Percentiles rank a stretch among this genome's conserved stretches.
phyloP scores from a whole-genome alignment of 2,329 filamentous ascomycete species.

The Aureobasidium lini region DNA sequence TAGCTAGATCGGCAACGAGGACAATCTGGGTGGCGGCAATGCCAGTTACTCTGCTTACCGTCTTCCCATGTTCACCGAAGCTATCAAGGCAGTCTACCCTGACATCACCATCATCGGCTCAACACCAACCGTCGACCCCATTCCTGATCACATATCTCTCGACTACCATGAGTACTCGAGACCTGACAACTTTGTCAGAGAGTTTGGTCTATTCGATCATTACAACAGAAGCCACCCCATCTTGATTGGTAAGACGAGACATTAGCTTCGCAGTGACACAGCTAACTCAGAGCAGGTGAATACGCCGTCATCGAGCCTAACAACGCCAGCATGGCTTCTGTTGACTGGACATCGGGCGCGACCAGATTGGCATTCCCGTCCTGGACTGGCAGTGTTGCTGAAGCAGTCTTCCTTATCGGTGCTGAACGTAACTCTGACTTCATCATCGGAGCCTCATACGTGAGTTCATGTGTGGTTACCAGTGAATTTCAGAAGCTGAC shows the following conservation, averaged over 20 bases:
- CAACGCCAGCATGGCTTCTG: slow-evolving; percentile 35
- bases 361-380: slow-evolving; percentile 16
- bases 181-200: slow-evolving; percentile 20
- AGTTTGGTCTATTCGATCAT: slow-evolving; percentile 37
- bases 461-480: no score
- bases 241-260: slow-evolving; percentile 24
- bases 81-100: slow-evolving; percentile 50
- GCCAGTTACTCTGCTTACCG: slow-evolving; percentile 39
- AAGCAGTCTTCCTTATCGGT: slow-evolving; percentile 49
- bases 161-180: slow-evolving; percentile 29
- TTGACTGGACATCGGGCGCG: slow-evolving; percentile 24
- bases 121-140: slow-evolving; percentile 24
- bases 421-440: no score
- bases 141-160: slow-evolving; percentile 19
- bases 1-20: slow-evolving; percentile 54
- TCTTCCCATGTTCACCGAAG: slow-evolving; percentile 53
- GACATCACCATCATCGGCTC: slow-evolving; percentile 51
- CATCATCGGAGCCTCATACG: no score
- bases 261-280: not conserved
- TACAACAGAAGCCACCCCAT: slow-evolving; percentile 28
- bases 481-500: no score
- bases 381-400: slow-evolving; percentile 51
- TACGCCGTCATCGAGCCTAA: slow-evolving; percentile 42
- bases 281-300: slow-evolving; percentile 31
- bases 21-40: slow-evolving; percentile 46